phyloP scores from a whole-genome alignment of 2,329 filamentous ascomycete species.

The Nothomitra cinnamomea region DNA sequence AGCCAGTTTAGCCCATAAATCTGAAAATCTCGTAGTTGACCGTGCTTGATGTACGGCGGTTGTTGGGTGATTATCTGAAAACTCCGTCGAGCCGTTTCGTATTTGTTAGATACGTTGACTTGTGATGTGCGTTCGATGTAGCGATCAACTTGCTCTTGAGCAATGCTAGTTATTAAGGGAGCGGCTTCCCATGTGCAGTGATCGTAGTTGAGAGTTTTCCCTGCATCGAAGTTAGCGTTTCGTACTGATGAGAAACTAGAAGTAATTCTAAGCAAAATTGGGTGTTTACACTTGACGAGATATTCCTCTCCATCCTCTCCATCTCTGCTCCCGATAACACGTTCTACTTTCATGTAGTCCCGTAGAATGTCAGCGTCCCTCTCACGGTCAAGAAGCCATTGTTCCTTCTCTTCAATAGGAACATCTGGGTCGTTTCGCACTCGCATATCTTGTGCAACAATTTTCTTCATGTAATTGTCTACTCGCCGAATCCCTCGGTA shows the following conservation, averaged over 20 bases:
- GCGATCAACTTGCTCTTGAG: slow-evolving; percentile 80
- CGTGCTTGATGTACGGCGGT: slow-evolving; percentile 68
- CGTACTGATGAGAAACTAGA: no score
- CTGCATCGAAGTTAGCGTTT: slow-evolving; percentile 17
- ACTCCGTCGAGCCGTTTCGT: slow-evolving; percentile 58
- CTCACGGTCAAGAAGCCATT: slow-evolving; percentile 90
- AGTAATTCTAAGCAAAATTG: background rate
- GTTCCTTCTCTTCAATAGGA: slow-evolving; percentile 72
- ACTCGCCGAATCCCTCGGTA: slow-evolving; percentile 74
- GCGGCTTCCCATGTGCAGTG: slow-evolving; percentile 85
- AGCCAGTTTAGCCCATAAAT: slow-evolving; percentile 89
- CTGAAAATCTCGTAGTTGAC: slow-evolving; percentile 83
- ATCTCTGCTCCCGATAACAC: slow-evolving; percentile 70
- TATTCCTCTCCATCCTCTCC: slow-evolving; percentile 75
- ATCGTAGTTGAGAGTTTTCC: slow-evolving; percentile 83
- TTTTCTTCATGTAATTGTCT: slow-evolving; percentile 86
- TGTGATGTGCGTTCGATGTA: slow-evolving; percentile 72
- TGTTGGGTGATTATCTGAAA: slow-evolving; percentile 62
- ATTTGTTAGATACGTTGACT: slow-evolving; percentile 62
- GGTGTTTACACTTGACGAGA: slow-evolving; percentile 62
- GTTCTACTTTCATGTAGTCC: slow-evolving; percentile 83
- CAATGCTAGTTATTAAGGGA: slow-evolving; percentile 55
- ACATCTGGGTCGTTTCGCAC: slow-evolving; percentile 58
- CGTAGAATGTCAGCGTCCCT: slow-evolving; percentile 73
- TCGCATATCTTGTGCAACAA: slow-evolving; percentile 62